A percentile compares a stretch with the other conserved stretches of the same genome.
Evolutionary conservation across 129 eudicot species (phyloP).

Genomic region (Glebionis coronaria): DNA sequence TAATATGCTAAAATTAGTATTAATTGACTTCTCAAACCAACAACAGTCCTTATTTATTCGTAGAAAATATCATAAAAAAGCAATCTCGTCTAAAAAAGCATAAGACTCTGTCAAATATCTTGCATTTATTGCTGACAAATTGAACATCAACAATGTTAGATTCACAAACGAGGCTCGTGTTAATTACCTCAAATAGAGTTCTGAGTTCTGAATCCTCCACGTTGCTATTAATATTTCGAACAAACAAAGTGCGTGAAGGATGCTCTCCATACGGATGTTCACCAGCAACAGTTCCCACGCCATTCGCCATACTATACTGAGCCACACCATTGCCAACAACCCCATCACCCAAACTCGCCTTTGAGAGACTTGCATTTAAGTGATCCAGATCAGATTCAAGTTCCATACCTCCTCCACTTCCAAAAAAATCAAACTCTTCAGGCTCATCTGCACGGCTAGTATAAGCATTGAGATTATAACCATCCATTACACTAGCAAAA

Average conservation of each 20-base stretch:
- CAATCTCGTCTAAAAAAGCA: neutral
- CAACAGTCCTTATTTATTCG: neutral
- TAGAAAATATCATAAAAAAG: too few species aligned
- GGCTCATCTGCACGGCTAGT: conserved; percentile 57
- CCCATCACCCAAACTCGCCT: conserved; percentile 56
- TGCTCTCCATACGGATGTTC: conserved; percentile 96
- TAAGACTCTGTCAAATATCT: neutral
- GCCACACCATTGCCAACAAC: conserved; percentile 47
- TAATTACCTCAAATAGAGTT: conserved; percentile 77
- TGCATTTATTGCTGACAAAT: conserved; percentile 1
- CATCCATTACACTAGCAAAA: conserved; percentile 68
- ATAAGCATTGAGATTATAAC: conserved; percentile 43
- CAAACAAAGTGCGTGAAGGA: conserved; percentile 92
- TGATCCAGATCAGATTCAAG: conserved; percentile 66
- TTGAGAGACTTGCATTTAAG: conserved; percentile 43
- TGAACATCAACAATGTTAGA: conserved; percentile 12
- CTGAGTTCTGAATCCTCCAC: conserved; percentile 88
- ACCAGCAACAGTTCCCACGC: conserved; percentile 69
- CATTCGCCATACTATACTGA: conserved; percentile 44
- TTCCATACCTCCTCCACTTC: conserved; percentile 95
- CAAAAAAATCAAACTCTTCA: conserved; percentile 83
- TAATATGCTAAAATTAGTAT: neutral
- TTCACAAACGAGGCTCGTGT: conserved; percentile 1
- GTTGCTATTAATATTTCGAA: conserved; percentile 86
- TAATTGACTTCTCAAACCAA: conserved; percentile 1